phyloP scores from a whole-genome alignment of 306 rosid species.

The Trifolium fragiferum region DNA sequence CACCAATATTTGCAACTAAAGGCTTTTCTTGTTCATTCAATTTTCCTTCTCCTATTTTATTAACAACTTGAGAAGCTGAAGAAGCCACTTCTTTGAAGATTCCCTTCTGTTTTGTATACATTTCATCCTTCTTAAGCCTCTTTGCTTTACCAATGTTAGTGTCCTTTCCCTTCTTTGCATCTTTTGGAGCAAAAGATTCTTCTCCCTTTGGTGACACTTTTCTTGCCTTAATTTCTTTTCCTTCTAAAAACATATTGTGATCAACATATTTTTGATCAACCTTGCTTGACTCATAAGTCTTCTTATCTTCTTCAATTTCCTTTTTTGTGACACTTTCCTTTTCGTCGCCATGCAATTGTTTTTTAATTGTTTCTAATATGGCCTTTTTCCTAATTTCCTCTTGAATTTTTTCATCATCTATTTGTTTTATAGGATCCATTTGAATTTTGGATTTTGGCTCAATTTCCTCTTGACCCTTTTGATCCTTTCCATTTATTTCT shows the following conservation, averaged over 20 bases:
- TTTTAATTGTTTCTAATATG: slow-evolving; percentile 10
- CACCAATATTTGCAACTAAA: slow-evolving; percentile 58
- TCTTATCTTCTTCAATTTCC: slow-evolving; percentile 7
- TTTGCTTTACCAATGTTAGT: slow-evolving; percentile 13
- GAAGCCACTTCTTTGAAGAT: slow-evolving; percentile 38
- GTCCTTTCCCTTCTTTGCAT: slow-evolving; percentile 19
- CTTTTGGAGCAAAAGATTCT: slow-evolving; percentile 12
- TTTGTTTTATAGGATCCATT: neutral
- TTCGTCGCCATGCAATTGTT: slow-evolving; percentile 13
- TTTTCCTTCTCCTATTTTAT: slow-evolving; percentile 39
- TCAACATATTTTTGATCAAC: slow-evolving; percentile 24
- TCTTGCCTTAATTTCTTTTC: slow-evolving; percentile 43
- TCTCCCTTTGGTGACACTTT: neutral
- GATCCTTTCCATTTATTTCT: slow-evolving; percentile 9
- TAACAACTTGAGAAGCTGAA: slow-evolving; percentile 41
- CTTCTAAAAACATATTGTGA: slow-evolving; percentile 13
- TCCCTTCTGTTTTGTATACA: slow-evolving; percentile 39
- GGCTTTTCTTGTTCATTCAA: slow-evolving; percentile 54
- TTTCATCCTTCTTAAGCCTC: slow-evolving; percentile 8
- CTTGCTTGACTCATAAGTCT: slow-evolving; percentile 25
- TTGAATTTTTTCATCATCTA: slow-evolving; percentile 29
- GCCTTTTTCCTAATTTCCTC: slow-evolving; percentile 26
- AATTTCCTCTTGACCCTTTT: slow-evolving; percentile 35
- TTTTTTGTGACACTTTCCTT: slow-evolving; percentile 1
- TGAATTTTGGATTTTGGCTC: slow-evolving; percentile 27